phyloP scores from a whole-genome alignment of 345 rosid genomes.

The Euphorbia lathyris region DNA sequence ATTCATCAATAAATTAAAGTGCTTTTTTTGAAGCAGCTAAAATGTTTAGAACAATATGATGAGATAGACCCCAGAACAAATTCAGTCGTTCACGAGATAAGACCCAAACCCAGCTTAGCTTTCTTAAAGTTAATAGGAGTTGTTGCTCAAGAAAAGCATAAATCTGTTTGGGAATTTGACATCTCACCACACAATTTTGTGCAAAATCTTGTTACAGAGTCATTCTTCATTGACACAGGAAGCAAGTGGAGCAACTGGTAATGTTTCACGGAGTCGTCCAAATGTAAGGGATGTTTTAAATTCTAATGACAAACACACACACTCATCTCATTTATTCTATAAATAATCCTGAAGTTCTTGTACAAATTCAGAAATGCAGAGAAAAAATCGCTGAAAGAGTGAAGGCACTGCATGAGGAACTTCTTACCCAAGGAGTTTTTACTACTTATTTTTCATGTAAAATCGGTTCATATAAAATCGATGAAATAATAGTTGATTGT shows the following conservation, averaged over 20 bases:
- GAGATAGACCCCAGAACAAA: conserved; percentile 12
- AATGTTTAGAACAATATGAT: conserved; percentile 20
- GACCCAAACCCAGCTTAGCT: conserved; percentile 29
- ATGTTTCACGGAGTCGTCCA: conserved; percentile 20
- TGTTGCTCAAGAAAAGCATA: conserved; percentile 10
- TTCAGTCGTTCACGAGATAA: conserved; percentile 14
- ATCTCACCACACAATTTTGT: neutral
- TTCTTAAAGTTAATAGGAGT: neutral
- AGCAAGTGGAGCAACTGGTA: conserved; percentile 5
- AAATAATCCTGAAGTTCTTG: conserved; percentile 6
- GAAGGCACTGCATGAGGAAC: conserved; percentile 39
- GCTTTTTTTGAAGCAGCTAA: conserved; percentile 17
- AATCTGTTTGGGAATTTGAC: neutral
- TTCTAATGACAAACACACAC: neutral
- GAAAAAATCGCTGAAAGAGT: conserved; percentile 36
- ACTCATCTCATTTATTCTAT: neutral
- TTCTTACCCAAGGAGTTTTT: conserved; percentile 49
- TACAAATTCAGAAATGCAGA: conserved; percentile 39
- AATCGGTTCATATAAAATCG: too few relatives aligned
- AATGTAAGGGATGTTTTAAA: conserved; percentile 22
- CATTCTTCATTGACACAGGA: conserved; percentile 24
- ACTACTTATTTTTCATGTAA: conserved; percentile 4
- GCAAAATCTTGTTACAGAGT: conserved; percentile 24
- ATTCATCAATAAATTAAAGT: neutral
- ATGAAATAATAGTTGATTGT: neutral